phyloP scores from a whole-genome alignment of 2,329 filamentous ascomycete species.

The Didymella keratinophila region DNA sequence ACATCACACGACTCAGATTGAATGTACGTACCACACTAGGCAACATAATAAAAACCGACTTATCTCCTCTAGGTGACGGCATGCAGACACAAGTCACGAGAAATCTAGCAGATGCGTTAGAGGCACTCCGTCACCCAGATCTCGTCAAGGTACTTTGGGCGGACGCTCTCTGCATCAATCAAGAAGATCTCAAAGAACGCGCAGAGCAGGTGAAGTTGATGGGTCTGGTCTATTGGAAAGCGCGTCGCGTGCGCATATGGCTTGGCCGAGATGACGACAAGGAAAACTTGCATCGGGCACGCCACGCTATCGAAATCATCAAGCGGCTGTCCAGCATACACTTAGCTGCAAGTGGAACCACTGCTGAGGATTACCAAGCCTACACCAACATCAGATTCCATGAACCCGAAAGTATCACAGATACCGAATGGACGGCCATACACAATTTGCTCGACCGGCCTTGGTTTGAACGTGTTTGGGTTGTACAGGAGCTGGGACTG shows the following conservation, averaged over 20 bases:
- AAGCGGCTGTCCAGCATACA: background rate
- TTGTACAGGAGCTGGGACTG: conserved; percentile 22
- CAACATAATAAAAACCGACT: background rate
- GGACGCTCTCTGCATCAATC: conserved; percentile 29
- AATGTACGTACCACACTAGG: background rate
- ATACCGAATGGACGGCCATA: background rate
- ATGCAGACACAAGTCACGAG: background rate
- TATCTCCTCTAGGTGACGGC: background rate
- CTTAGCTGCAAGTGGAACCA: background rate
- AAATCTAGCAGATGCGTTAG: conserved; percentile 1
- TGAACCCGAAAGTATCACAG: background rate
- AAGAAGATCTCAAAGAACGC: conserved; percentile 16
- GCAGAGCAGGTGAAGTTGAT: conserved; percentile 23
- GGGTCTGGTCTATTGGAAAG: conserved; percentile 20
- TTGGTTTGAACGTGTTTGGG: conserved; percentile 23
- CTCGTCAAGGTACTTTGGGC: conserved; percentile 13
- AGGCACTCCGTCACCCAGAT: conserved; percentile 1
- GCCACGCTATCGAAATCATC: background rate
- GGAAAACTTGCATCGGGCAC: background rate
- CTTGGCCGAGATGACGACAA: conserved; percentile 1
- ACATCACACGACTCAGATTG: background rate
- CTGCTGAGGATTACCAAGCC: background rate
- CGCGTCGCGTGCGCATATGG: conserved; percentile 8
- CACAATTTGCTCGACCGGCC: background rate
- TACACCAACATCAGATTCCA: background rate